Evolutionary conservation across 768 basidiomycete genomes (phyloP).

Genomic region (Coprinellus micaceus): DNA sequence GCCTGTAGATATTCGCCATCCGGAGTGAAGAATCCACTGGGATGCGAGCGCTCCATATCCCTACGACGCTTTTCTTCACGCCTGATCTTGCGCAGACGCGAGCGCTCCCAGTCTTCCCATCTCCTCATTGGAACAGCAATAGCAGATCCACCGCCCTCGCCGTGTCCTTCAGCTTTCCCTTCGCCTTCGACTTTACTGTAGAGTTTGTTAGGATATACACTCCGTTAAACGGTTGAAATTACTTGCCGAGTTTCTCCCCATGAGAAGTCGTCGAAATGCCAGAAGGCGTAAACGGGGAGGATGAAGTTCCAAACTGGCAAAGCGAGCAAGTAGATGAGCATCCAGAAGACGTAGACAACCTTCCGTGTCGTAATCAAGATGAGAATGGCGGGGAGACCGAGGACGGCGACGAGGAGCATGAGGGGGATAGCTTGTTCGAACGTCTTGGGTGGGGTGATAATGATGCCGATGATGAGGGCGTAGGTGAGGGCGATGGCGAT

Average conservation of each 20-base stretch:
- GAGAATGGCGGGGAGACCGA: constrained; percentile 89
- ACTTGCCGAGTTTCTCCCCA: constrained; percentile 97
- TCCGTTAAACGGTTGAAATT: background rate
- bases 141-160: constrained; percentile 53
- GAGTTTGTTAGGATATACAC: constrained; percentile 11
- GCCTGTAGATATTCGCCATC: constrained; percentile 64
- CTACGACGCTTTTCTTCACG: constrained; percentile 79
- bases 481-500: constrained; percentile 92
- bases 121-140: constrained; percentile 84
- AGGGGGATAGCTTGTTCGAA: constrained; percentile 95
- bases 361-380: constrained; percentile 94
- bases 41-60: constrained; percentile 79
- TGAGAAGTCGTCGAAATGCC: constrained; percentile 99
- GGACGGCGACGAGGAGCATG: constrained; percentile 81
- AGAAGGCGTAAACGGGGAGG: constrained; percentile 92
- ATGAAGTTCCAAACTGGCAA: constrained; percentile 96
- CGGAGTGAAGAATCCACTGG: constrained; percentile 58
- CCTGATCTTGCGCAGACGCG: constrained; percentile 83
- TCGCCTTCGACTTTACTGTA: constrained; percentile 93
- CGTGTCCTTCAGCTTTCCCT: constrained; percentile 40
- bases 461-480: constrained; percentile 77
- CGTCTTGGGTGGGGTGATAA: constrained; percentile 71
- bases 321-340: constrained; percentile 90
- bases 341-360: constrained; percentile 96
- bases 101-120: constrained; percentile 99